phyloP scores from a whole-genome alignment of 2,329 filamentous ascomycete genomes.

The Diaporthe batatas region DNA sequence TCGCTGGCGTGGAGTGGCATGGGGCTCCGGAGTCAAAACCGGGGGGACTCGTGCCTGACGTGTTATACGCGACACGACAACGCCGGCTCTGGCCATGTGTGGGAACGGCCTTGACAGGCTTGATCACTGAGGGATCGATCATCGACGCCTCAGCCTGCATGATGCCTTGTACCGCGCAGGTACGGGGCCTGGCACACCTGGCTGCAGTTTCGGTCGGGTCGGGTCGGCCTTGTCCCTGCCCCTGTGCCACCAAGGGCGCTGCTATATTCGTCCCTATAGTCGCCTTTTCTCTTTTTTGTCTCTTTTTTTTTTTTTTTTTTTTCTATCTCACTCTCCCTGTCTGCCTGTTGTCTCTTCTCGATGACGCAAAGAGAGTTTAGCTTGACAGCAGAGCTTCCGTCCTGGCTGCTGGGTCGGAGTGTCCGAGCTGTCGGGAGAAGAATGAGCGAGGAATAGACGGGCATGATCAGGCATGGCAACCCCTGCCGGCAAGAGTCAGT shows the following conservation, averaged over 20 bases:
- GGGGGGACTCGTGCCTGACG: constrained; percentile 27
- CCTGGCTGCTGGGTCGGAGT: neutral
- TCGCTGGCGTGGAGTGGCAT: constrained; percentile 36
- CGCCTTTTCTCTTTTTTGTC: neutral
- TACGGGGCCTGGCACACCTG: constrained; percentile 6
- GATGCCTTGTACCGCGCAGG: constrained; percentile 31
- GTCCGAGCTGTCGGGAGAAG: constrained; percentile 28
- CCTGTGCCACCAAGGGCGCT: constrained; percentile 17
- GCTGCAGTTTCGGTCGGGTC: constrained; percentile 23
- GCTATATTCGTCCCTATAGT: constrained; percentile 28
- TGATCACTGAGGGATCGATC: no score
- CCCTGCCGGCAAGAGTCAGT: constrained; percentile 39
- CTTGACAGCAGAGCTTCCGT: constrained; percentile 24
- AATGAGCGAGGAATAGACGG: constrained; percentile 6
- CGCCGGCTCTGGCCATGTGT: constrained; percentile 35
- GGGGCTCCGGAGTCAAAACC: constrained; percentile 33
- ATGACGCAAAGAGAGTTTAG: neutral
- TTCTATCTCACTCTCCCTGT: neutral
- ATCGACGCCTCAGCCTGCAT: constrained; percentile 23
- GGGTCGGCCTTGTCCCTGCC: constrained; percentile 13
- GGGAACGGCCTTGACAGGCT: constrained; percentile 18
- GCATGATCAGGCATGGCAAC: constrained; percentile 19
- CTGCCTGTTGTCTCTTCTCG: neutral
- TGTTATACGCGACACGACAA: constrained; percentile 6
- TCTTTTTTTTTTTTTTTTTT: neutral